Base-by-base conservation (phyloP, 2,329 filamentous ascomycete genomes). In the Ascochyta lentis region DNA sequence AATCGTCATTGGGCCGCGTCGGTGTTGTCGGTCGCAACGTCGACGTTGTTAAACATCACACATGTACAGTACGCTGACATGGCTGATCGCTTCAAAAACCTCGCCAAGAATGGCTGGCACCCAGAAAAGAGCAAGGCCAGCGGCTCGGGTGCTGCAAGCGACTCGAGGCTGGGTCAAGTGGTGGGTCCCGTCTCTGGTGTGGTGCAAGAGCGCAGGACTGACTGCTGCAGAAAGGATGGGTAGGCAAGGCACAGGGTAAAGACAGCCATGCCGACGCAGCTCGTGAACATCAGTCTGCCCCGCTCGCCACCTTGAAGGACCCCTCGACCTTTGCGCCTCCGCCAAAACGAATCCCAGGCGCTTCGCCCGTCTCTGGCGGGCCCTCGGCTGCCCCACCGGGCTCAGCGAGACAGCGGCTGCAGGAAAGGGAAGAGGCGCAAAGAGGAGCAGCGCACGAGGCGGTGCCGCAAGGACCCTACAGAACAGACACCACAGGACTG, bases 241-340 rank as follows among this genome's bases (percentile, higher is more conserved):
- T 86, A 70, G 83, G 85, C 43, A 81, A 84, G 72, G 64, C 56
- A 4, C 60, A 64, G 31, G 78, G 83, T 51, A 80, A 83, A 52
- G 68, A 76, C 34, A 77, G 84, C 29, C 60, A 67, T 41, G 67
- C 73, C 29, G 65, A 66, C 44, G 66, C 64, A 31, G 67, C 72
- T 26, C 61, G 64, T 26, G 79, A 83, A 23, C 85, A 86, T 60
- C 77, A 82, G 48, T 82, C 84, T 6, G 80, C 82, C 15, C 92
- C 92, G 1, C 78, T 96, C 39, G 81, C 86, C 8, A 81, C 85
- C 3, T 82, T 96, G 27, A 87, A 86, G 71, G 92, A 96, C 70
- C 92, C 91, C 1, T 75, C 85, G 1, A 84, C 86, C 15, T 96
- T 96, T 71, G 91, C 85, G 2, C 91, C 92, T 23, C 92, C 92